Evolutionary conservation across 257 asterid genomes (phyloP).

Genomic region (Rehmannia glutinosa): DNA sequence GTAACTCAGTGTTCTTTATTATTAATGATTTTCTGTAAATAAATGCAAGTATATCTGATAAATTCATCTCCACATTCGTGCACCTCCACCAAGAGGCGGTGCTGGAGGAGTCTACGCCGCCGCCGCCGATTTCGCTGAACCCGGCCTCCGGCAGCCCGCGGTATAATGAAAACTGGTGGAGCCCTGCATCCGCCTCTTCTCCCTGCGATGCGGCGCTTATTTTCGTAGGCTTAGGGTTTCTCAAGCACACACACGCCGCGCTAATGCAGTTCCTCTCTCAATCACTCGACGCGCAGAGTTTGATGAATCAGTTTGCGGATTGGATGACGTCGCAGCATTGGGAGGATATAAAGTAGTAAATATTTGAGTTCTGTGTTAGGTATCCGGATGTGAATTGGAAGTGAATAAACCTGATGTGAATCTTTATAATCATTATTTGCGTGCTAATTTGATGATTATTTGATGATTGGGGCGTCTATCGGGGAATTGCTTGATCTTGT

Average conservation of each 20-base stretch:
- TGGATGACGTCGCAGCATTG: slow-evolving; percentile 66
- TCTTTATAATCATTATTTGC: too few relatives aligned
- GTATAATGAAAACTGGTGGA: slow-evolving; percentile 68
- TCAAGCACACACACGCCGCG: slow-evolving; percentile 13
- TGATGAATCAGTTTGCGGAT: slow-evolving; percentile 53
- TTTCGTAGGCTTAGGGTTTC: slow-evolving; percentile 26
- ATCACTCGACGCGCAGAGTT: slow-evolving; percentile 42
- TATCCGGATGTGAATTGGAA: too few relatives aligned
- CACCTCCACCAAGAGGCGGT: slow-evolving; percentile 60
- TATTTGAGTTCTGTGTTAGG: too few relatives aligned
- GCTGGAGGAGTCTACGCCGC: slow-evolving; percentile 35
- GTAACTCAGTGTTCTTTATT: too few relatives aligned
- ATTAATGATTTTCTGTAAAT: too few relatives aligned
- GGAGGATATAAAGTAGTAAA: too few relatives aligned
- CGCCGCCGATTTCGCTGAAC: slow-evolving; percentile 61
- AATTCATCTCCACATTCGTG: too few relatives aligned
- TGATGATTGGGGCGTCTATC: slow-evolving; percentile 58
- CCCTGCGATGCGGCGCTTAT: too few relatives aligned
- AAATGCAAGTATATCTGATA: too few relatives aligned
- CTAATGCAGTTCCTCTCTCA: slow-evolving; percentile 38
- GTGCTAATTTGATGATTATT: too few relatives aligned
- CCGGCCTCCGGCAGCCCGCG: slow-evolving; percentile 69
- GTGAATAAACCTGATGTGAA: too few relatives aligned
- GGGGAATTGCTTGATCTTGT: slow-evolving; percentile 54
- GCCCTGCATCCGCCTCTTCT: slow-evolving; percentile 27